Evolutionary conservation across 768 basidiomycete genomes (phyloP).

Genomic region (Tephrocybe rancida): DNA sequence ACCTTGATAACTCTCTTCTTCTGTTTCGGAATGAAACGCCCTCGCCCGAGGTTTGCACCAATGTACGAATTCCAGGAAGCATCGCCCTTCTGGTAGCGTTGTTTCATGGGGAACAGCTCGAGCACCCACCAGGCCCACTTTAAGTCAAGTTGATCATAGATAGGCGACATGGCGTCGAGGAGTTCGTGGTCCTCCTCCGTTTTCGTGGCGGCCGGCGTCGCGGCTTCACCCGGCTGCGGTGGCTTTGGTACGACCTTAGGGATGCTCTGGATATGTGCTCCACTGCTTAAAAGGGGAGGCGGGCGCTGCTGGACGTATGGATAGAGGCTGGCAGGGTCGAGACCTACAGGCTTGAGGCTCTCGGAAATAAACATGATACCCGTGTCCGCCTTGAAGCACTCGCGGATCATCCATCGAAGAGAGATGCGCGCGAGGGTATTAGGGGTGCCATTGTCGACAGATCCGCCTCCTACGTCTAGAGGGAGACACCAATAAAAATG

Average conservation of each 20-base stretch:
- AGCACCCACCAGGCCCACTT: constrained; percentile 59
- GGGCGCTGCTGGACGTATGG: constrained; percentile 34
- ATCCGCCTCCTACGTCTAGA: constrained; percentile 58
- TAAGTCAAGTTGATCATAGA: constrained; percentile 53
- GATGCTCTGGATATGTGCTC: constrained; percentile 22
- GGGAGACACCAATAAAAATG: background rate
- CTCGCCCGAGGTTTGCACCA: constrained; percentile 35
- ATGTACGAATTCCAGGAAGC: constrained; percentile 29
- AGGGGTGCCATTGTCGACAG: constrained; percentile 39
- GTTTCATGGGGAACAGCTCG: constrained; percentile 45
- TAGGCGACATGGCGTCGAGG: constrained; percentile 45
- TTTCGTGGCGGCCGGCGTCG: background rate
- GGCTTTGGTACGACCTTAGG: too few species aligned
- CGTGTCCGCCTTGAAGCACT: constrained; percentile 56
- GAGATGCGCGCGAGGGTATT: constrained; percentile 52
- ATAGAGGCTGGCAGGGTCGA: constrained; percentile 41
- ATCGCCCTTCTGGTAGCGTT: constrained; percentile 36
- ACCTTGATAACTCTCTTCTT: constrained; percentile 40
- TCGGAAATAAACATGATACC: constrained; percentile 63
- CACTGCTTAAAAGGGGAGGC: constrained; percentile 23
- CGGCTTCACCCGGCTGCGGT: too few species aligned
- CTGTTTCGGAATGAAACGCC: constrained; percentile 44
- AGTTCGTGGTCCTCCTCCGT: constrained; percentile 57
- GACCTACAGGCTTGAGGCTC: constrained; percentile 41
- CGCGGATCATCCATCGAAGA: constrained; percentile 71